Evolutionary conservation across 371 early-diverging fungal genomes (phyloP), one percentile per base, ranked within the genome.

Genomic region (Rhizopus sp.): DNA sequence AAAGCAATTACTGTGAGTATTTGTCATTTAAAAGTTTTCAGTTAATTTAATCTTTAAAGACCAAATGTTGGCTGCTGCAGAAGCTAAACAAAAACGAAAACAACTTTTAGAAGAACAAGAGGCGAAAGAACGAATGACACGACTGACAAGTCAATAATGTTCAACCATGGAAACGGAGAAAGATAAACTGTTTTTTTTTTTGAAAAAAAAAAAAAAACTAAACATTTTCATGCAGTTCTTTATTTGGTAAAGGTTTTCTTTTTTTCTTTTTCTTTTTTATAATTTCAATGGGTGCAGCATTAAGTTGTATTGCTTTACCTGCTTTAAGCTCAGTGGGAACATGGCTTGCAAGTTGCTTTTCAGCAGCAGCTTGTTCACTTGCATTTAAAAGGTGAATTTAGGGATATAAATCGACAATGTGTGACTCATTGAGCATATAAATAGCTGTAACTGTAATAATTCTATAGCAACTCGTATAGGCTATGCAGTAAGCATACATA

Each of bases 401-500:
- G 46, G 29, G 17, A 13, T 23, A 44, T 9, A 48, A 15, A 46
- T 16, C 10, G 34, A 5, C 9, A 51, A 13, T 23, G 23, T 23
- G 38, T 9, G 13, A 17, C 34, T 30, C 23, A 54, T 46, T 59
- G 55, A 46, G 49, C 54, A 59, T 68, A 45, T 15, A 13, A 7
- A 45, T 9, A 78, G 79, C 57, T 86, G 86, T 60, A 83, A 86
- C 65, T 86, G 86, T 62, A 84, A 86, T 64, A 84, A 85, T 60
- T 85, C 86, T 8, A 84, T 88, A 50, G 86, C 86, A 6, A 88
- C 88, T 12, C 71, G 88, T 49, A 77, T 86, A 23, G 82, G 83
- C 7, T 97, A 93, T 70, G 92, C 93, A 3, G 82, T 82, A 69
- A 62, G 81, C 61, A 33, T 2, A 23, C 23, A 16, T 32, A 37